Evolutionary conservation across 2,329 filamentous ascomycete species (phyloP).

Genomic region (Curvularia sp.): DNA sequence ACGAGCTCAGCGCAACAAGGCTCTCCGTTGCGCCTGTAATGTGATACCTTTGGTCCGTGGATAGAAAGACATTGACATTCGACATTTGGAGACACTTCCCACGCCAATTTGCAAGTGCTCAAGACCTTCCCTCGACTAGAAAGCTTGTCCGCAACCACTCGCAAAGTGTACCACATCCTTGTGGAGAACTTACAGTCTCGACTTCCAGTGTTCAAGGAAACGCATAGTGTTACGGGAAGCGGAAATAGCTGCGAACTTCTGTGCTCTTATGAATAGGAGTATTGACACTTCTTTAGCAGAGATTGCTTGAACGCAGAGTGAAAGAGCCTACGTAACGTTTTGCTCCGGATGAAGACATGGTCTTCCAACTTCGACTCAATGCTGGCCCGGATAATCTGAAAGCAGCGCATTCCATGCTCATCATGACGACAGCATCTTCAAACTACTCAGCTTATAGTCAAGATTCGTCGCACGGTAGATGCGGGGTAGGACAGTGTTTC

Average conservation of each 20-base stretch:
- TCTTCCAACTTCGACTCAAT: not conserved
- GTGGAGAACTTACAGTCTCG: conserved; percentile 7
- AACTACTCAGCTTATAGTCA: not conserved
- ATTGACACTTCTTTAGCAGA: not conserved
- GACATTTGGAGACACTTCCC: not conserved
- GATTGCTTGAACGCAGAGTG: not conserved
- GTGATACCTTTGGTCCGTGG: not conserved
- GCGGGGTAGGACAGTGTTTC: not conserved
- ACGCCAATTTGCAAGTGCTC: not conserved
- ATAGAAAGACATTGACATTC: not conserved
- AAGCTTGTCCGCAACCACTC: not conserved
- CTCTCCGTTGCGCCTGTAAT: not conserved
- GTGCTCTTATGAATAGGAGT: not conserved
- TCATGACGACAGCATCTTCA: not conserved
- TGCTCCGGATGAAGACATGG: not conserved
- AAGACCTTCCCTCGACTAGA: conserved; percentile 3
- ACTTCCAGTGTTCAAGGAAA: not conserved
- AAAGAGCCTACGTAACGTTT: conserved; percentile 1
- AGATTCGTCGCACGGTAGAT: not conserved
- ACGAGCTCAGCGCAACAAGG: not conserved
- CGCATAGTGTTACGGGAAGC: not conserved
- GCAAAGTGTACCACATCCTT: conserved; percentile 9
- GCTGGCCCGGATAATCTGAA: conserved; percentile 1
- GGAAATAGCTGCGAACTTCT: conserved; percentile 5
- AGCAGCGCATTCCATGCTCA: not conserved